Base-by-base conservation (phyloP, 2,329 filamentous ascomycete genomes). In the Coniochaeta sp. region DNA sequence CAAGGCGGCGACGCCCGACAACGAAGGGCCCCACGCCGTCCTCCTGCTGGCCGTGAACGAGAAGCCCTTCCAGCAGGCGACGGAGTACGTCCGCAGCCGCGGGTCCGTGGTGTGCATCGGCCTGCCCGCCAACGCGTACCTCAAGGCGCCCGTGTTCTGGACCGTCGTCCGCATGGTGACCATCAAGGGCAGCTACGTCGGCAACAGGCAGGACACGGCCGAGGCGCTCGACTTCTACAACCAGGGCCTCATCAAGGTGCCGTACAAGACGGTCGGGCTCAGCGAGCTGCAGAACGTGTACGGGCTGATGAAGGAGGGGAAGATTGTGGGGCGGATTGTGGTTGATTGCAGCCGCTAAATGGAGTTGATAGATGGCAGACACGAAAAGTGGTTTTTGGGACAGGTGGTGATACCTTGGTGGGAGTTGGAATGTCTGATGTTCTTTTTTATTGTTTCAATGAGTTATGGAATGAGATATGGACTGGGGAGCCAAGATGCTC, bases 11-110 rank as follows among this genome's bases (percentile, higher is more conserved):
- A 95, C 89, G 1, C 72, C 81, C 26, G 90, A 92, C 61, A 89
- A 89, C 18, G 79, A 89, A 14, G 92, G 92, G 50, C 91, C 91
- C 5, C 87, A 95, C 63, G 91, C 90, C 33, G 91, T 92, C 55
- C 77, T 96, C 58, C 78, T 96, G 42, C 82, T 96, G 55, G 91
- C 92, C 55, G 91, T 89, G 50, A 81, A 77, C 61, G 91, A 96
- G 79, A 89, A 86, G 76, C 92, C 92, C 51, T 96, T 96, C 84
- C 90, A 96, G 74, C 91, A 96, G 75, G 92, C 92, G 38, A 84
- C 89, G 47, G 85, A 81, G 70, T 96, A 96, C 71, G 86, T 96
- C 56, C 87, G 92, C 54, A 81, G 89, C 52, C 83, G 84, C 55
- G 92, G 92, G 54, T 80, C 82, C 33, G 87, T 96, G 64, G 81